Base-by-base conservation (phyloP, 2,329 filamentous ascomycete genomes). In the Diaporthe vexans region DNA sequence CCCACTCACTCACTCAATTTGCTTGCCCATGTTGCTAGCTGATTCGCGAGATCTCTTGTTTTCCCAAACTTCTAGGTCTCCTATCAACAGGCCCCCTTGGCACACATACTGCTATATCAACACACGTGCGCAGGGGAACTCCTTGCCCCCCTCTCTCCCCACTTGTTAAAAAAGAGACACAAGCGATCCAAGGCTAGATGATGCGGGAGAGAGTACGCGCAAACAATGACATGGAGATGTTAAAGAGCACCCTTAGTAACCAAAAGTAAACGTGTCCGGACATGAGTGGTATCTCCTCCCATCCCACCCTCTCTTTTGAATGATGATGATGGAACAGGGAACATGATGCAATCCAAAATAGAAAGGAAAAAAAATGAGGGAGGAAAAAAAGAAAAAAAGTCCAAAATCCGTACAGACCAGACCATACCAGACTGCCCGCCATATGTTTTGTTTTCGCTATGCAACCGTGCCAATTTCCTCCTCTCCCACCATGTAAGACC, bases 211-310 rank as follows among this genome's bases (percentile, higher is more conserved):
- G 26, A 4, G 56, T 1, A 46, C 46, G 63, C 63, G 33, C 63
- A 52, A 67, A 52, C 46, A 67, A 52, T 52, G 63, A 67, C 63
- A 67, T 65, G 61, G 37, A 37, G 33, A 37, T 21, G 46, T 29
- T 61, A 24, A n/a, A 37, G 15, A 37, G n/a, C 46, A 40, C 51
- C 46, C 63, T 19, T 19, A 52, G 17, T 51, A 48, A 67, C 46
- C 29, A 52, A 37, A 11, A 65, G 63, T 13, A 67, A 67, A 67
- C 63, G 24, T 67, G 17, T 67, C 58, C 56, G 59, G 48, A 68
- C 54, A 67, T 74, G 65, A 69, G 56, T 75, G 58, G 71, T 74
- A 76, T 74, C 54, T 76, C 74, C 72, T 76, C 74, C 74, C 48
- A 73, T 74, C 68, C 74, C 65, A 61, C 74, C 74, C 74, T 35